Evolutionary conservation across 2,329 filamentous ascomycete species (phyloP).

Genomic region (Plenodomus tracheiphilus): DNA sequence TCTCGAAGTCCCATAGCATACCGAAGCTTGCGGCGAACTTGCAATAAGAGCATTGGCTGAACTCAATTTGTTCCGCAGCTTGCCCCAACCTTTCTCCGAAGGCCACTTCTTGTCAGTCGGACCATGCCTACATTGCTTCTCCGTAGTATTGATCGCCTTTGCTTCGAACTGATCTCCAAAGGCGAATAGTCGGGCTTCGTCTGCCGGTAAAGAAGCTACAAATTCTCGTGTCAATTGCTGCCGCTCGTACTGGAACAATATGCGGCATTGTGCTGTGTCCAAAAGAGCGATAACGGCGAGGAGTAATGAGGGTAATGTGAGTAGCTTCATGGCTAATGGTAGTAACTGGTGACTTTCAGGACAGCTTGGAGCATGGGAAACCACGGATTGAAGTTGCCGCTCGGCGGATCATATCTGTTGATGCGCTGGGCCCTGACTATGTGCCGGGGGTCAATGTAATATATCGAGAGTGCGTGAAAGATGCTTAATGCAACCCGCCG

Average conservation of each 20-base stretch:
- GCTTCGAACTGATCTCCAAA: constrained; percentile 20
- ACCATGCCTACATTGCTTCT: constrained; percentile 19
- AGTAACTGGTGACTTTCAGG: no score
- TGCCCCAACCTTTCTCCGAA: constrained; percentile 25
- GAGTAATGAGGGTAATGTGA: constrained; percentile 1
- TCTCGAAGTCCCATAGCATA: constrained; percentile 24
- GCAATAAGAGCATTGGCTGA: constrained; percentile 22
- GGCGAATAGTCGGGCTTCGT: constrained; percentile 23
- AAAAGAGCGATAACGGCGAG: constrained; percentile 13
- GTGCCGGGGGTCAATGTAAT: no score
- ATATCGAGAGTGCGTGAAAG: no score
- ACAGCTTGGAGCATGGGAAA: no score
- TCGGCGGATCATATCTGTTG: no score
- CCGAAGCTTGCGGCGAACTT: constrained; percentile 23
- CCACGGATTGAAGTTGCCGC: no score
- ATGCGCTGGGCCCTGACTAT: no score
- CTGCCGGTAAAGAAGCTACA: constrained; percentile 22
- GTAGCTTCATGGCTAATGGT: no score
- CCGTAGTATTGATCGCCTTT: constrained; percentile 15
- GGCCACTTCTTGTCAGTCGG: constrained; percentile 30
- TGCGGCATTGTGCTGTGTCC: constrained; percentile 14
- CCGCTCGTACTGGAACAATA: constrained; percentile 25
- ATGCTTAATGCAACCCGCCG: no score
- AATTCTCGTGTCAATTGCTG: constrained; percentile 29
- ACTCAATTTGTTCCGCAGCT: constrained; percentile 26